Evolutionary conservation across 1,139 yeast genomes (phyloP).

Genomic region (Yamadazyma epiphylla): DNA sequence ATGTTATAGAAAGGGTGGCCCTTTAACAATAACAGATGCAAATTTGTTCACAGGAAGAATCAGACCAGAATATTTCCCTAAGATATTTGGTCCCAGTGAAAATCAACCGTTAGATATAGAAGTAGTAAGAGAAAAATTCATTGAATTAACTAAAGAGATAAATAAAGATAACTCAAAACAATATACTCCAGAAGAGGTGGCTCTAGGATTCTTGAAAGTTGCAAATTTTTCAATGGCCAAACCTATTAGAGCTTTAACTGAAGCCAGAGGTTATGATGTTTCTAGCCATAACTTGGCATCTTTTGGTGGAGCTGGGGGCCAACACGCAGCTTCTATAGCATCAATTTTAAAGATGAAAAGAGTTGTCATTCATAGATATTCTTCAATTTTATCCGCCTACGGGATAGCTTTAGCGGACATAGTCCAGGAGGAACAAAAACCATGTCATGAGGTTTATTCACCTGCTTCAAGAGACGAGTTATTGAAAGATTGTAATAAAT

Average conservation of each 20-base stretch:
- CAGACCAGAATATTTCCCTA: slow-evolving; percentile 47
- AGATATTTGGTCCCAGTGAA: slow-evolving; percentile 51
- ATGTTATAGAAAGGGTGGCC: slow-evolving; percentile 55
- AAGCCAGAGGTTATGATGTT: slow-evolving; percentile 15
- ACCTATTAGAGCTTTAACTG: slow-evolving; percentile 17
- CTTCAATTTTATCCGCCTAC: slow-evolving; percentile 19
- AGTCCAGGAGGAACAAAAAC: slow-evolving; percentile 16
- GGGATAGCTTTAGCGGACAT: slow-evolving; percentile 18
- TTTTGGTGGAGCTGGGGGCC: slow-evolving; percentile 21
- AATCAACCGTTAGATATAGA: slow-evolving; percentile 42
- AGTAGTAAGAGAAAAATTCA: slow-evolving; percentile 32
- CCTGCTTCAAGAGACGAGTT: slow-evolving; percentile 4
- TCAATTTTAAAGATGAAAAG: slow-evolving; percentile 13
- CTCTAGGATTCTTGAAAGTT: slow-evolving; percentile 17
- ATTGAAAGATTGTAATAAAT: slow-evolving; percentile 6
- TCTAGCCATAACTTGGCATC: slow-evolving; percentile 16
- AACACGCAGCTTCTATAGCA: slow-evolving; percentile 17
- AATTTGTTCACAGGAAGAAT: slow-evolving; percentile 48
- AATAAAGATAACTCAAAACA: slow-evolving; percentile 29
- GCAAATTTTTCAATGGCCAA: slow-evolving; percentile 18
- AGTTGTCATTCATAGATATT: slow-evolving; percentile 16
- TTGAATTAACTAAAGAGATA: slow-evolving; percentile 35
- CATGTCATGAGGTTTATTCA: slow-evolving; percentile 10
- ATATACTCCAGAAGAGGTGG: slow-evolving; percentile 18
- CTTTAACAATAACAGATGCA: slow-evolving; percentile 54